Evolutionary conservation across 495 filamentous ascomycete genomes (phyloP), one percentile per base, ranked within the genome.

Genomic region (Penicillium odoratum): DNA sequence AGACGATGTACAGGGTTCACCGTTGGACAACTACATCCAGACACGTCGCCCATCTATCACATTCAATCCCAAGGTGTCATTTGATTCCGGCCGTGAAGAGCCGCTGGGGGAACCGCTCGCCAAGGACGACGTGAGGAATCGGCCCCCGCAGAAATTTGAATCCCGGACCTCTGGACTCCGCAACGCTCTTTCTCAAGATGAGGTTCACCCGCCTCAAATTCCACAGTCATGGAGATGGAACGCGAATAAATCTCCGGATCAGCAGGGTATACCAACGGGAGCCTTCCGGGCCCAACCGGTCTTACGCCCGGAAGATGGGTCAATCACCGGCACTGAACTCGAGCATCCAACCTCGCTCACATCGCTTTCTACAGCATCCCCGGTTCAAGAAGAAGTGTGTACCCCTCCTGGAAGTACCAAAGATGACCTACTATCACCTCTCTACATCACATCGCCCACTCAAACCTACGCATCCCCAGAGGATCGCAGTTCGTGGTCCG

Each of bases 291-390:
- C 53, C 11, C 63, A 62, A 31, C 55, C 59, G 26, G 48, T 65
- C 7, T 48, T 62, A 13, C 69, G 59, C 51, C 57, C 69, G 3
- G 66, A 69, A 18, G 64, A 66, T 56, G 67, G 64, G 25, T 51
- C 64, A 28, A 53, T 53, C 5, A 30, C 52, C 15, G 60, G 53
- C 42, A 54, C 61, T 29, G 73, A 75, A 16, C 34, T 74, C 26
- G 76, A 78, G n/a, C 75, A 64, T 43, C 76, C 73, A n/a, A 80
- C 81, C 15, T 88, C 85, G 9, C 72, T 88, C 58, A 88, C 85
- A 5, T 85, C 84, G 1, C 74, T 77, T 29, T 79, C 82, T 13
- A 86, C 84, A 26, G 77, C 72, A 40, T 86, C 84, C 21, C 77
- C 83, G 5, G 52, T 71, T 18, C 67, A 67, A 3, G 81, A 83